Evolutionary conservation across 495 filamentous ascomycete species (phyloP).

Genomic region (Aspergillus kassunensis): DNA sequence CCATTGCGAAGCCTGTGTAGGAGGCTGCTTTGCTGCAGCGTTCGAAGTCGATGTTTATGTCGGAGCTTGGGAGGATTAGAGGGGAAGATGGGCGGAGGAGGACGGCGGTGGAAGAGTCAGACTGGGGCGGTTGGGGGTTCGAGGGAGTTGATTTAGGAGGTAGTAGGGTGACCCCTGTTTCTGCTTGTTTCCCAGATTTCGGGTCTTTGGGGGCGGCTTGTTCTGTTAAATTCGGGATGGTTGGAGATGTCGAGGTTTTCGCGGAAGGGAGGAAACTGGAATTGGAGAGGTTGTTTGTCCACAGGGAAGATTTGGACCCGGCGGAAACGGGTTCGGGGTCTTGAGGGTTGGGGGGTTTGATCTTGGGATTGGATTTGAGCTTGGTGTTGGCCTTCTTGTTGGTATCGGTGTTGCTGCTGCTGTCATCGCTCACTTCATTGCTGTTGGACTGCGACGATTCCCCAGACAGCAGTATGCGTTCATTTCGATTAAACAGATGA

Average conservation of each 20-base stretch:
- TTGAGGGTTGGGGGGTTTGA: not conserved
- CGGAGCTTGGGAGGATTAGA: slow-evolving; percentile 69
- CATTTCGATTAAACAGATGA: slow-evolving; percentile 71
- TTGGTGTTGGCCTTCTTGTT: not conserved
- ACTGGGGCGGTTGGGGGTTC: slow-evolving; percentile 2
- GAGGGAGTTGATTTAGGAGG: slow-evolving; percentile 17
- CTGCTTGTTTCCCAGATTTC: slow-evolving; percentile 16
- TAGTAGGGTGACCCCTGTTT: not conserved
- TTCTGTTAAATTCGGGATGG: too few species aligned
- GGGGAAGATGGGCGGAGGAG: slow-evolving; percentile 68
- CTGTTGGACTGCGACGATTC: slow-evolving; percentile 5
- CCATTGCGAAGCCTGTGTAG: slow-evolving; percentile 75
- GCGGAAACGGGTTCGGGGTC: slow-evolving; percentile 16
- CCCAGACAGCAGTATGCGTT: slow-evolving; percentile 68
- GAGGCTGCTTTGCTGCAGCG: slow-evolving; percentile 70
- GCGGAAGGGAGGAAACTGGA: not conserved
- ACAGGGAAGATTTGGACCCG: not conserved
- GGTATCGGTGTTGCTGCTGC: slow-evolving; percentile 4
- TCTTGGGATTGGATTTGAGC: not conserved
- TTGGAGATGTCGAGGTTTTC: slow-evolving; percentile 3
- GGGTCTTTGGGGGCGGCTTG: too few species aligned
- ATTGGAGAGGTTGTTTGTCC: slow-evolving; percentile 3
- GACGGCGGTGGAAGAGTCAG: slow-evolving; percentile 50
- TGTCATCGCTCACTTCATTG: not conserved
- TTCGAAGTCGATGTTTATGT: slow-evolving; percentile 88